Base-by-base conservation (phyloP, 2,329 filamentous ascomycete genomes). In the Didymella exigua region DNA sequence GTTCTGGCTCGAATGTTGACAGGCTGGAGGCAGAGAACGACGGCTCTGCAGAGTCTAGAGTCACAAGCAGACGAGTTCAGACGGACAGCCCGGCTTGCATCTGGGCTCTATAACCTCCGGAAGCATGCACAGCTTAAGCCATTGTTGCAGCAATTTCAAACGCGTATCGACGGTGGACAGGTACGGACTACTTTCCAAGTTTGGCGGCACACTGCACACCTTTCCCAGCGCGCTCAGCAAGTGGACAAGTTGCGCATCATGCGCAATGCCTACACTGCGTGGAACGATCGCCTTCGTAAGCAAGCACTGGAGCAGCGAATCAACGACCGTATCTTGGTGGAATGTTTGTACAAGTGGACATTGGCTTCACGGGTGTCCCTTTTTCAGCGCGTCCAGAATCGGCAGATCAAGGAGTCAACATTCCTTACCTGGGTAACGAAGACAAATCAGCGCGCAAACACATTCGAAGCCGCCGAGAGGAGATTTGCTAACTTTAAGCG, bases 301-400 rank as follows among this genome's bases (percentile, higher is more conserved):
- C 77, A 81, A 61, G 79, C 80, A 14, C 70, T 88, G 2, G 74
- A 72, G 43, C 74, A 78, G 18, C 80, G 79, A 13, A 82, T 86
- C 42, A 78, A 86, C 58, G 80, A 84, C 58, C 80, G 85, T 3
- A 60, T 86, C 34, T 74, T 83, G 36, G 72, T 82, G 26, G 80
- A 87, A 63, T 72, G 77, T 6, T 75, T 88, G 57, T 86, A 86
- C 69, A 85, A 79, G 69, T 88, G 85, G 85, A 78, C 83, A n/a
- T 65, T 88, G 26, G 79, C 81, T 29, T 79, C 76, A 18, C 68
- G 78, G 31, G 67, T 75, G 5, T 72, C 72, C 3, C 66, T 78
- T 4, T 77, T 79, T 52, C 65, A 69, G 31, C 73, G 78, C 14
- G 70, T 76, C 16, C 69, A 71, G n/a, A 54, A 72, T 19, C 60